Evolutionary conservation across 805 yeast species (phyloP).

Genomic region (Metschnikowia baotianmanensis): DNA sequence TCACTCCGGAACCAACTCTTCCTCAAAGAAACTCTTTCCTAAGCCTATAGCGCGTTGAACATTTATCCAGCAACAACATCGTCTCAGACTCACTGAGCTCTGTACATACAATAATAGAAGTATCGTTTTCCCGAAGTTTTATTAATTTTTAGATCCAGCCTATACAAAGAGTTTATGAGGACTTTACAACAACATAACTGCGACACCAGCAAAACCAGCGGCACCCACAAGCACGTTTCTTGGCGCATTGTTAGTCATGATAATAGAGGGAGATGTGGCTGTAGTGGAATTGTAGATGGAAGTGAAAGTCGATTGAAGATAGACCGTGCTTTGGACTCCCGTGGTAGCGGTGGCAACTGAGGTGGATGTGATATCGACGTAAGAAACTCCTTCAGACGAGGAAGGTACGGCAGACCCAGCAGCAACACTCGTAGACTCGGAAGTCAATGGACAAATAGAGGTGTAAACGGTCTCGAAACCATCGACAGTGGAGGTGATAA

Average conservation of each 20-base stretch:
- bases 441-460: constrained; percentile 19
- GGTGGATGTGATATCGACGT: constrained; percentile 50
- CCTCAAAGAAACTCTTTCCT: no score
- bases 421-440: constrained; percentile 13
- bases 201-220: constrained; percentile 42
- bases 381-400: constrained; percentile 32
- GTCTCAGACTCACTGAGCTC: no score
- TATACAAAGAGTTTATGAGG: constrained; percentile 1
- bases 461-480: constrained; percentile 27
- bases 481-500: constrained; percentile 25
- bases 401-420: constrained; percentile 7
- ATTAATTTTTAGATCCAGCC: constrained; percentile 6
- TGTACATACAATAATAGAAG: background rate
- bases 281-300: constrained; percentile 25
- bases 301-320: constrained; percentile 38
- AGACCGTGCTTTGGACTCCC: constrained; percentile 43
- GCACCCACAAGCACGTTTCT: constrained; percentile 30
- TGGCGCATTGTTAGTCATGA: constrained; percentile 34
- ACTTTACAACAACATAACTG: constrained; percentile 32
- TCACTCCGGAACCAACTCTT: background rate
- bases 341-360: constrained; percentile 48
- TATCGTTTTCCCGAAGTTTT: background rate
- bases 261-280: constrained; percentile 24
- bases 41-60: no score
- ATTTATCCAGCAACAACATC: no score